These are phyloP conservation scores for Calonectria henricotiae DNA, from an alignment of 2,329 filamentous ascomycete species.

Conservation along the genomic window DNA sequence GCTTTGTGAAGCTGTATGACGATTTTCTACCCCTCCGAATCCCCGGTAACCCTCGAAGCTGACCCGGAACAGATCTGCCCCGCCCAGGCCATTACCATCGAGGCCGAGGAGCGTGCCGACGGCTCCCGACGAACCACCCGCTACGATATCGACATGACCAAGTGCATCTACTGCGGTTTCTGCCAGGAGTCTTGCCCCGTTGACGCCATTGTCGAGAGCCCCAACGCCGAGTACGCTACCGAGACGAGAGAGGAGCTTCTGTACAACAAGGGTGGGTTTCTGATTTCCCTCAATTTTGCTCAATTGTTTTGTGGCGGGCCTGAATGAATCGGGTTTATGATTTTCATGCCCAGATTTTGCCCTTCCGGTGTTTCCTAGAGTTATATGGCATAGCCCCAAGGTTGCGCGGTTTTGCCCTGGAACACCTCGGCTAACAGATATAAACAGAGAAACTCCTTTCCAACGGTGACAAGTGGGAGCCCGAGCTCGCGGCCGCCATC, in stretches of 20 bases:
- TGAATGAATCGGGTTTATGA: constrained; percentile 2
- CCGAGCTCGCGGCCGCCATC: constrained; percentile 92
- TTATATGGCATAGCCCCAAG: constrained; percentile 17
- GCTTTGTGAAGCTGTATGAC: constrained; percentile 88
- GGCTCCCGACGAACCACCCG: constrained; percentile 95
- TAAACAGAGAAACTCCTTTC: constrained; percentile 82
- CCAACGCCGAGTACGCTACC: constrained; percentile 76
- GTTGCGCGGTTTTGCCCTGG: constrained; percentile 34
- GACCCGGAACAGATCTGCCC: constrained; percentile 81
- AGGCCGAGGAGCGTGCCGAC: constrained; percentile 97
- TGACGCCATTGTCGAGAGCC: constrained; percentile 84
- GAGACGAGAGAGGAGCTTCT: constrained; percentile 90
- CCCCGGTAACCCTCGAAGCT: constrained; percentile 27
- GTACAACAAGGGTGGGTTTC: constrained; percentile 86
- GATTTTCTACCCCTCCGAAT: neutral
- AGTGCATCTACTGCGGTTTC: constrained; percentile 99
- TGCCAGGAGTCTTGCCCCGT: constrained; percentile 99
- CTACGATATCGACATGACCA: constrained; percentile 99
- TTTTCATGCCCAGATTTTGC: neutral
- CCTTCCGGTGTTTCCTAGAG: constrained; percentile 7
- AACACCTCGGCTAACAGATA: constrained; percentile 45
- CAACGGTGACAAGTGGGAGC: constrained; percentile 98
- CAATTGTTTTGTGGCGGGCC: neutral
- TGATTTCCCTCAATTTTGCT: neutral
- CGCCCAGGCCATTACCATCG: constrained; percentile 98